Evolutionary conservation across 2,329 filamentous ascomycete species (phyloP).

Genomic region (Sclerotinia spermophila): DNA sequence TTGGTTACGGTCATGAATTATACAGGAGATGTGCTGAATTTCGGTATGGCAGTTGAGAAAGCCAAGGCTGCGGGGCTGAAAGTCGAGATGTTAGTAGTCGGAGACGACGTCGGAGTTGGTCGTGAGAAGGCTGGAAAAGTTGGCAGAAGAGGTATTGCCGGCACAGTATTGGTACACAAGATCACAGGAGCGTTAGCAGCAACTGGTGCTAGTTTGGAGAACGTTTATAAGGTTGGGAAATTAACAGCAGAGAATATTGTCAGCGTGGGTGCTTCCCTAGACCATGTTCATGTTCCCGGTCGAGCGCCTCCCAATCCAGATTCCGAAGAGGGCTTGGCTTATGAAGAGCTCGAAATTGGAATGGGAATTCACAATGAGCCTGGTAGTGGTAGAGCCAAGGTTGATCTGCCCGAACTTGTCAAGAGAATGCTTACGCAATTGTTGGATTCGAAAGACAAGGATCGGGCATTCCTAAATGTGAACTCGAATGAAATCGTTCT

Average conservation of each 20-base stretch:
- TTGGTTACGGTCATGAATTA: conserved; percentile 96
- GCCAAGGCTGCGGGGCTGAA: conserved; percentile 72
- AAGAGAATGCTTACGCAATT: conserved; percentile 63
- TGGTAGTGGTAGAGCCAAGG: conserved; percentile 49
- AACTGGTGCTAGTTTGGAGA: conserved; percentile 60
- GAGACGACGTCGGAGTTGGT: conserved; percentile 88
- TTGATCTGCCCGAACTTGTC: conserved; percentile 48
- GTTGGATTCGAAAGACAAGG: conserved; percentile 57
- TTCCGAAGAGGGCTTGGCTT: conserved; percentile 53
- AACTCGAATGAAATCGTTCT: conserved; percentile 60
- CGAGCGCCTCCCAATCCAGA: conserved; percentile 53
- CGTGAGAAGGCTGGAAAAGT: conserved; percentile 83
- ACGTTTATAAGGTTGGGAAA: conserved; percentile 70
- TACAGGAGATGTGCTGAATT: conserved; percentile 85
- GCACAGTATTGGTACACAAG: conserved; percentile 89
- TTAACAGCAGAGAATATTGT: conserved; percentile 72
- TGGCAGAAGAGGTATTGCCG: conserved; percentile 83
- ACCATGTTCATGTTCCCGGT: conserved; percentile 92
- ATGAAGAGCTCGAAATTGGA: conserved; percentile 59
- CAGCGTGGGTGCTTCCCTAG: conserved; percentile 79
- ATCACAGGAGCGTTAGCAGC: conserved; percentile 80
- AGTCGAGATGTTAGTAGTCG: conserved; percentile 87
- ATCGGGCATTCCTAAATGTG: conserved; percentile 59
- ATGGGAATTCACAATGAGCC: conserved; percentile 72
- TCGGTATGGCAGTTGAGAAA: conserved; percentile 91